Evolutionary conservation across 2,329 filamentous ascomycete genomes (phyloP), one percentile per base, ranked within the genome.

Genomic region (Leptographium wingfieldii): DNA sequence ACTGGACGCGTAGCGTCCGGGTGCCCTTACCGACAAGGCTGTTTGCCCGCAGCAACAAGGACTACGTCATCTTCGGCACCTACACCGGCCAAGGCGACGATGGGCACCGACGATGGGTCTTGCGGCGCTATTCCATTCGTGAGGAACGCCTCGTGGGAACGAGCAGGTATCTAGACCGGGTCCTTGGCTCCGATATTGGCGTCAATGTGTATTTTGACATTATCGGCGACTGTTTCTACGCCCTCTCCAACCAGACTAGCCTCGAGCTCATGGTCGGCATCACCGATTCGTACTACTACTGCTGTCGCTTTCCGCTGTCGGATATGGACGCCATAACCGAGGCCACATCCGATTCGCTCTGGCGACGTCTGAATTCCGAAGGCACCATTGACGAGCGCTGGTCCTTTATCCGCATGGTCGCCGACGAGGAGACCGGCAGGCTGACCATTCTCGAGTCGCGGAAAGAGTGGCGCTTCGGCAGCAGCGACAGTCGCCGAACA

Each of bases 361-460:
- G 84, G 80, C 77, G 87, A 9, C 80, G 87, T 19, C 77, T 86
- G 56, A 84, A 89, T 65, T 74, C 73, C 33, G 87, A 91, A 68
- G 87, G 87, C 0, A 81, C 85, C 0, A 83, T 90, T 19, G 86
- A 91, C 64, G 84, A 90, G 65, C 80, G 85, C 3, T 92, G 87
- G 87, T 86, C 82, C 0, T 81, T 83, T 60, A 72, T 92, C 3
- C 79, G 79, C 4, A 73, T 91, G 1, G 77, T 81, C 33, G 75
- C 74, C 40, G 81, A 88, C 61, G 83, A 88, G 61, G 66, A 66
- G 12, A 84, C 79, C 0, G 81, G 82, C 1, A 70, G 76, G 16
- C 70, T 87, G 1, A 74, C 80, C 57, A 83, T 89, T 22, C 71
- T 88, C 0, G 88, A 92, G 69, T 80, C 80, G 35, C 78, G 88